Base-by-base conservation (phyloP, 2,329 filamentous ascomycete species). In the Ceratocystis diversiconidia region DNA sequence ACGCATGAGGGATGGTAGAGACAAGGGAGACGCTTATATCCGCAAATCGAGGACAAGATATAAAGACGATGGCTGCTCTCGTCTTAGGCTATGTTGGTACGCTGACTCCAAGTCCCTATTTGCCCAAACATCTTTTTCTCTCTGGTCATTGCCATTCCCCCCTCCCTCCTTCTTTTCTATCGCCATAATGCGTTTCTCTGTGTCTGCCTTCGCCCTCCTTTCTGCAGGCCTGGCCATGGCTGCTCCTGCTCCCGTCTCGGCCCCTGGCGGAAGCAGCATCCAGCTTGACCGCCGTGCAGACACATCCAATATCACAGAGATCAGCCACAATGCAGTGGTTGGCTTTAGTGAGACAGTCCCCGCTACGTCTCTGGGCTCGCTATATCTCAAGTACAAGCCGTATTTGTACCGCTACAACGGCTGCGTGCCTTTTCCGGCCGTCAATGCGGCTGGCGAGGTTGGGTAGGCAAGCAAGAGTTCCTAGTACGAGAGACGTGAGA, bases 351-450 rank as follows among this genome's bases (percentile, higher is more conserved):
- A 75, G 68, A 69, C 72, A 8, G 72, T 74, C 25, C 74, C 74
- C 5, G 67, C 70, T 6, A 71, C 68, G 44, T 70, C 69, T 5
- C 66, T 69, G 41, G 73, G 74, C 28, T 63, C 66, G 28, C 64
- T 74, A 50, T 73, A 73, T 61, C 69, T 73, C 17, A 75, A 74
- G 69, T 74, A 72, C 69, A 73, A 74, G 69, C 74, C 74, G 8
- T 74, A 71, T 66, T 70, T 75, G 36, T 70, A 71, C 41, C 59
- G 60, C 6, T 79, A 85, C 22, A 81, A 82, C 70, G 83, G 84
- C 55, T 86, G 84, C 68, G 82, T 86, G 7, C 82, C 83, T 0
- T 86, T 83, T 70, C 83, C 83, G 0, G 83, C 80, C 1, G 83
- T 86, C 1, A 80, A 86, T 68, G 76, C 77, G 0, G 72, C 74